Base-by-base conservation (phyloP, 768 basidiomycete species). In the Cantharellus cinnabarinus region DNA sequence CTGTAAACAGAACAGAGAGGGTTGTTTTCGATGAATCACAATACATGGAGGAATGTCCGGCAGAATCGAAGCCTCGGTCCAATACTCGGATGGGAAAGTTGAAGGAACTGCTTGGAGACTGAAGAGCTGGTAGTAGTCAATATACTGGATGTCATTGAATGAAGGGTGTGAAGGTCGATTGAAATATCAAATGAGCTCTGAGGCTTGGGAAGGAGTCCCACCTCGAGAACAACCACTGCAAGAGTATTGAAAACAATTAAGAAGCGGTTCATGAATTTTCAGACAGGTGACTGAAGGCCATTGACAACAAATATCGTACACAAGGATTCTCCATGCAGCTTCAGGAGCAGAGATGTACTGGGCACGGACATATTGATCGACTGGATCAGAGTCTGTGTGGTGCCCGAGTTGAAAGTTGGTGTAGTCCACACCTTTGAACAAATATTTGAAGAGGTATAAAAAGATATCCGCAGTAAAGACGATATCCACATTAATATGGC, bases 401-500 rank as follows among this genome's bases (percentile, higher is more conserved):
- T 44, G 29, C 60, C 4, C 57, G 42, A 54, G 10, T 10, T 10
- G 7, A 37, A 37, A 10, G 7, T 10, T 14, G 10, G 52, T 1
- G 38, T 54, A 37, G 52, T 54, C 52, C 2, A 42, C 15, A 10
- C 63, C 63, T 55, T 64, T 64, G 62, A 61, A 60, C 10, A 64
- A 56, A 55, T 64, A 64, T 55, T 64, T 64, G 62, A 58, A 62
- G 4, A 64, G 44, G 40, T 64, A 64, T 38, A 64, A 42, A 38
- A 60, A 56, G 2, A 59, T 39, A 14, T 53, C 38, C 41, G 54
- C 44, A 4, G 62, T 39, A 14, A 29, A 48, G 5, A 40, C 41
- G n/a, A 50, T 50, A 42, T 63, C 62, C 7, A 59, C 57, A 40
- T 63, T 58, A 42, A 63, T 56, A 34, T 63, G 62, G 42, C 53